Conservation (phyloP, 148 eudicot species). For the Silene conica region DNA sequence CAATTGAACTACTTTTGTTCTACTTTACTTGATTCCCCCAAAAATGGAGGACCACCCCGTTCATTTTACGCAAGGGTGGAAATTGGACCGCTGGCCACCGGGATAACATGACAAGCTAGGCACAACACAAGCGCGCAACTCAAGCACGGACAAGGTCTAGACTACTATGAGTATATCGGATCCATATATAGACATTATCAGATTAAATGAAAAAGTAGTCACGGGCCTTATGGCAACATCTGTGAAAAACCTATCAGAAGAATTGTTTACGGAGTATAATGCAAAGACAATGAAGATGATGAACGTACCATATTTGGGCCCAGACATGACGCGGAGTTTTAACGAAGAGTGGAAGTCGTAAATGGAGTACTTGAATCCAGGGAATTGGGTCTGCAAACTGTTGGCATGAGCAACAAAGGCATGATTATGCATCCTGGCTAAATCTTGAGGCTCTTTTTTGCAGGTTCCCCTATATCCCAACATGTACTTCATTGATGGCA, state of each 20-base stretch:
- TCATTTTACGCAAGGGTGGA: background rate
- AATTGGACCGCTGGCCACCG: background rate
- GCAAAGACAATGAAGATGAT: background rate
- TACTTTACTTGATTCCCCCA: background rate
- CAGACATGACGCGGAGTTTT: constrained; percentile 19
- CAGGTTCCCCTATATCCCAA: constrained; percentile 23
- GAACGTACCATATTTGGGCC: constrained; percentile 30
- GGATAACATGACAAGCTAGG: too few species aligned
- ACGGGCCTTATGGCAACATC: too few species aligned
- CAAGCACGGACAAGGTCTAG: too few species aligned
- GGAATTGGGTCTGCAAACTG: constrained; percentile 23
- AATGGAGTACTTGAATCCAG: constrained; percentile 36
- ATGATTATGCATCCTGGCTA: constrained; percentile 35
- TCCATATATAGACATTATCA: too few species aligned
- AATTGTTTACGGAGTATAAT: too few species aligned
- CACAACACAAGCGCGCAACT: too few species aligned
- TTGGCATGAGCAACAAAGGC: constrained; percentile 16
- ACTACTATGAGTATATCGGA: too few species aligned
- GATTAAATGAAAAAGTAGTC: too few species aligned
- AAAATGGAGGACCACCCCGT: background rate
- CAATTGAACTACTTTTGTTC: constrained; percentile 9
- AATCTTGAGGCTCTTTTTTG: constrained; percentile 24
- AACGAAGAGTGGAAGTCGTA: constrained; percentile 36
- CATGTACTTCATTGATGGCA: constrained; percentile 35
- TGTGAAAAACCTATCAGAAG: too few species aligned